phyloP scores from a whole-genome alignment of 768 basidiomycete species.

The Psilocybe tampanensis region DNA sequence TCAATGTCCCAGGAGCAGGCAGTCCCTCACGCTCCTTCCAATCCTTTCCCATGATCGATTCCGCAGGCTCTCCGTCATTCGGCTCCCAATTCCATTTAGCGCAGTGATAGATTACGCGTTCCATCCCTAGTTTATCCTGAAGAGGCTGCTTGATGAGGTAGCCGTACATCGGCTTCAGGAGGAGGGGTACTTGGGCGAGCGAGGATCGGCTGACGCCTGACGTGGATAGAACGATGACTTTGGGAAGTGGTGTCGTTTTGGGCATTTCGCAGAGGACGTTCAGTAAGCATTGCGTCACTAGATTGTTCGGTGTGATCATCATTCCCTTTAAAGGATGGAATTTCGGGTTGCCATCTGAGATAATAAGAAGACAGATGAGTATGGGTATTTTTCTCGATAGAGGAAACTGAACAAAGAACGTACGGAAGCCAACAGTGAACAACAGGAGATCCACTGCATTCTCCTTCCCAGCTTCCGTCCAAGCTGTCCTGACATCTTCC shows the following conservation, averaged over 20 bases:
- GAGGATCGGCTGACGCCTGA: slow-evolving; percentile 48
- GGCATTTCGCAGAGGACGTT: slow-evolving; percentile 61
- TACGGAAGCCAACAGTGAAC: slow-evolving; percentile 56
- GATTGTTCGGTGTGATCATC: slow-evolving; percentile 48
- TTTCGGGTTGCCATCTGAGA: slow-evolving; percentile 16
- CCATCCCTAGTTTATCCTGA: slow-evolving; percentile 62
- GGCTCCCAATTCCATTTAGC: slow-evolving; percentile 52
- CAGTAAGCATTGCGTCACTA: slow-evolving; percentile 56
- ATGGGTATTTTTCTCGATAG: neutral
- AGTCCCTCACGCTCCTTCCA: slow-evolving; percentile 46
- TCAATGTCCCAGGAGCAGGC: slow-evolving; percentile 44
- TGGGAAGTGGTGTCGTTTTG: slow-evolving; percentile 29
- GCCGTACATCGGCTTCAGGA: slow-evolving; percentile 48
- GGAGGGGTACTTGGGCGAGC: slow-evolving; percentile 44
- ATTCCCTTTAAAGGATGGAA: slow-evolving; percentile 45
- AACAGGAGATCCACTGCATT: slow-evolving; percentile 52
- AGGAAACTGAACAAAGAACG: slow-evolving; percentile 18
- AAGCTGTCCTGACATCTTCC: slow-evolving; percentile 50
- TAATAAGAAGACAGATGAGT: neutral
- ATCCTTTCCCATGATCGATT: slow-evolving; percentile 39
- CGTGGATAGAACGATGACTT: slow-evolving; percentile 53
- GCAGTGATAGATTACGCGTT: slow-evolving; percentile 49
- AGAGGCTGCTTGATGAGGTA: slow-evolving; percentile 47
- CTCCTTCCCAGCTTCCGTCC: slow-evolving; percentile 43
- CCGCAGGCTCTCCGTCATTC: slow-evolving; percentile 34